Evolutionary conservation across 2,329 filamentous ascomycete genomes (phyloP), one percentile per base, ranked within the genome.

Genomic region (Pestalotiopsis sp.): DNA sequence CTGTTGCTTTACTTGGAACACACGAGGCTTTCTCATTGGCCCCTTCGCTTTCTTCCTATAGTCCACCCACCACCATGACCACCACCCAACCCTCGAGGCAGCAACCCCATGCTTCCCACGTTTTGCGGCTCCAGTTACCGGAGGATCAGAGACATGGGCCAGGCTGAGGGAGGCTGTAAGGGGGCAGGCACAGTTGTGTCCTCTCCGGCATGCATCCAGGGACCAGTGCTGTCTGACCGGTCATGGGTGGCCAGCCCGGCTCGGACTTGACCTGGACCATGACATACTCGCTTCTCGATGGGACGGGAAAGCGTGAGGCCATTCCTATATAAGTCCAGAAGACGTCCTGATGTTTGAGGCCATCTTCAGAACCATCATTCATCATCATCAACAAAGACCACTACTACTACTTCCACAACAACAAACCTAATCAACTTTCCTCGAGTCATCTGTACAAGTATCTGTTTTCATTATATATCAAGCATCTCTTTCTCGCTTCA

Each of bases 321-420:
- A 59, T 9, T 11, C 17, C 20, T 69, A 69, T 69, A 69, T 69
- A 69, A 67, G 55, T 35, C 61, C 3, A 17, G 1, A 13, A 26
- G 20, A 35, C 11, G 17, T 64, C 61, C 61, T 64, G 61, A 20
- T 64, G 22, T 44, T 64, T 64, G 61, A 48, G 38, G 39, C 26
- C 35, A 64, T 44, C 38, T 20, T 52, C 61, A 44, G 39, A 20
- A 48, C 39, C 11, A n/a, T 64, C 38, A 35, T 22, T n/a, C 61
- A 64, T 17, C 26, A 64, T 24, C 17, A 52, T 24, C 61, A 52
- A 64, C 38, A 64, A 38, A 22, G 3, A 62, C 59, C 38, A 44
- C 38, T 11, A 58, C 52, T n/a, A 39, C 38, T 39, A 11, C 40
- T 35, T 48, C 58, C 9, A 59, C 44, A 26, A 35, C 63, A 52